Evolutionary conservation across 306 rosid genomes (phyloP).

Genomic region (Cucumis cinereus): DNA sequence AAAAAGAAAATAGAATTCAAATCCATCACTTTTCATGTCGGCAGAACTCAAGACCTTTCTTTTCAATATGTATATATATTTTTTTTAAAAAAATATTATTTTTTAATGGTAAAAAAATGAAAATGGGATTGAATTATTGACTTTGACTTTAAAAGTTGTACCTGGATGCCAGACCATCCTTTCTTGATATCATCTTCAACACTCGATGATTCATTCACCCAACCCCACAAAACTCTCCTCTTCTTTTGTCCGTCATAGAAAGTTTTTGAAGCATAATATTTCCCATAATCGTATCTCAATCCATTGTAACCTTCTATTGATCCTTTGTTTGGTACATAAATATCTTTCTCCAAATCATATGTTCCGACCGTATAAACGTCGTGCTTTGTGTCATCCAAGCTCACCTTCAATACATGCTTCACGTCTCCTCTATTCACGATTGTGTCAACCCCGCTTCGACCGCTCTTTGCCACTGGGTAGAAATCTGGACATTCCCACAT

Average conservation of each 20-base stretch:
- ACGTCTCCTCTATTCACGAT: slow-evolving; percentile 20
- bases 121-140: not conserved
- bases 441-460: slow-evolving; percentile 35
- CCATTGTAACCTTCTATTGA: slow-evolving; percentile 17
- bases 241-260: slow-evolving; percentile 42
- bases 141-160: slow-evolving; percentile 5
- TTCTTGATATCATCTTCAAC: slow-evolving; percentile 34
- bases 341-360: slow-evolving; percentile 33
- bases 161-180: slow-evolving; percentile 96
- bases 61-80: too few species aligned
- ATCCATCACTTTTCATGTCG: not conserved
- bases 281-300: slow-evolving; percentile 70
- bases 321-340: slow-evolving; percentile 42
- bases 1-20: too few species aligned
- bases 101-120: not conserved
- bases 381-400: slow-evolving; percentile 46
- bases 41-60: not conserved
- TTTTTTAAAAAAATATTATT: too few species aligned
- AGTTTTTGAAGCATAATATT: slow-evolving; percentile 72
- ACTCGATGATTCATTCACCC: slow-evolving; percentile 76
- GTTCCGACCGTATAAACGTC: slow-evolving; percentile 58
- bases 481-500: slow-evolving; percentile 98
- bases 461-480: slow-evolving; percentile 31
- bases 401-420: slow-evolving; percentile 62
- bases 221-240: slow-evolving; percentile 66